phyloP scores from a whole-genome alignment of 306 rosid species.

The Acacia crassicarpa region DNA sequence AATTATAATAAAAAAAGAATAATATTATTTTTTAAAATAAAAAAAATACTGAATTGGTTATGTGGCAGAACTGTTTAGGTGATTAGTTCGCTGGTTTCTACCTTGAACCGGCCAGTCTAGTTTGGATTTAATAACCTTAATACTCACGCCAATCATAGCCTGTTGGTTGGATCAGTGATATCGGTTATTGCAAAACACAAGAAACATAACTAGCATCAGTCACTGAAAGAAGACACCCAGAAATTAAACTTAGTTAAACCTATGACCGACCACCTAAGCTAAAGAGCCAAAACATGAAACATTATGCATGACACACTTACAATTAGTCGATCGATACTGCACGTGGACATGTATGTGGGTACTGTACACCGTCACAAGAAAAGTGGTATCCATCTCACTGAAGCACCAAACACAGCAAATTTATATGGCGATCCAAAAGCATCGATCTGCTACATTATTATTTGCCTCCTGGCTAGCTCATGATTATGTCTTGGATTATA shows the following conservation, averaged over 20 bases:
- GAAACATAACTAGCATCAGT: not conserved
- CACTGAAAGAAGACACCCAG: not conserved
- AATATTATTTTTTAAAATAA: too few species aligned
- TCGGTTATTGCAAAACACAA: not conserved
- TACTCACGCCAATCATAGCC: conserved; percentile 6
- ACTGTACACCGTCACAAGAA: conserved; percentile 1
- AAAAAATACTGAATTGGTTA: too few species aligned
- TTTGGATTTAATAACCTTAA: too few species aligned
- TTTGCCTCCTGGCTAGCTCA: not conserved
- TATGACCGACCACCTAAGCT: not conserved
- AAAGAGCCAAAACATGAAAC: not conserved
- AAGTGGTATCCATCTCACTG: conserved; percentile 72
- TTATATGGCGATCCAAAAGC: not conserved
- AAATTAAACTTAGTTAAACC: not conserved
- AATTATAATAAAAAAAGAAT: too few species aligned
- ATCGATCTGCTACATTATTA: not conserved
- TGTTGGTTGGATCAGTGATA: conserved; percentile 25
- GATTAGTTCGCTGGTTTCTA: too few species aligned
- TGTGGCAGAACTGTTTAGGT: too few species aligned
- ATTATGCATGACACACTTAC: not conserved
- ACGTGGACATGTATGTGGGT: not conserved
- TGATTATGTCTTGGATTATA: not conserved
- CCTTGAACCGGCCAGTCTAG: fast-evolving
- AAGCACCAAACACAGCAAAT: conserved; percentile 44
- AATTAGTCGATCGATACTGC: not conserved